Percentiles rank a stretch among this genome's conserved stretches.
Evolutionary conservation across 768 basidiomycete genomes (phyloP).

Genomic region (Kwoniella bestiolae): DNA sequence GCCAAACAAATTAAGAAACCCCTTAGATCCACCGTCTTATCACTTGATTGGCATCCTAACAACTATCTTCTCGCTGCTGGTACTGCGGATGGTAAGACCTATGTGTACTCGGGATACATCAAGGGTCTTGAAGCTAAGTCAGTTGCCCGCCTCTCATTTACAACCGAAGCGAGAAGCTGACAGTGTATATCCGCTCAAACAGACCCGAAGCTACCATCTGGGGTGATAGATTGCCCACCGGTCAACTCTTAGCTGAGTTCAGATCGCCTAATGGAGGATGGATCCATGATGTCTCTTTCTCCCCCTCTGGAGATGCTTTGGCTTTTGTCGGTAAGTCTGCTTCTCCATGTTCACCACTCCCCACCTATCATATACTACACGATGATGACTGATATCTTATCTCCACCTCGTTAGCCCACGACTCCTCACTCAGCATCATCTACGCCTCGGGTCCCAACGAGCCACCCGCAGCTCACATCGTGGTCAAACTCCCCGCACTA

Average conservation of each 20-base stretch:
- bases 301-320: constrained; percentile 89
- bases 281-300: constrained; percentile 96
- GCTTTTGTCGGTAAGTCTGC: constrained; percentile 82
- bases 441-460: constrained; percentile 73
- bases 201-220: constrained; percentile 88
- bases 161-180: background rate
- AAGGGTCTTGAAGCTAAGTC: constrained; percentile 95
- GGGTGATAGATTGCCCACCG: constrained; percentile 98
- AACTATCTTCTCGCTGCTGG: constrained; percentile 96
- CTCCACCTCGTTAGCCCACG: constrained; percentile 69
- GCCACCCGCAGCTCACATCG: constrained; percentile 64
- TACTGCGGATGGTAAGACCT: constrained; percentile 96
- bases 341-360: background rate
- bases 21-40: constrained; percentile 88
- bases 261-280: constrained; percentile 87
- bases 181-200: too few species aligned
- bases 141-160: constrained; percentile 24
- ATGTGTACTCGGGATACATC: constrained; percentile 97
- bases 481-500: constrained; percentile 74
- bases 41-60: constrained; percentile 98
- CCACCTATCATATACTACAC: background rate
- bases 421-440: constrained; percentile 89
- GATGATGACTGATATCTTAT: background rate
- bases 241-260: constrained; percentile 95
- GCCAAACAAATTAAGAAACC: constrained; percentile 97